phyloP scores from a whole-genome alignment of 1,139 yeast genomes.

The Candida sp. region DNA sequence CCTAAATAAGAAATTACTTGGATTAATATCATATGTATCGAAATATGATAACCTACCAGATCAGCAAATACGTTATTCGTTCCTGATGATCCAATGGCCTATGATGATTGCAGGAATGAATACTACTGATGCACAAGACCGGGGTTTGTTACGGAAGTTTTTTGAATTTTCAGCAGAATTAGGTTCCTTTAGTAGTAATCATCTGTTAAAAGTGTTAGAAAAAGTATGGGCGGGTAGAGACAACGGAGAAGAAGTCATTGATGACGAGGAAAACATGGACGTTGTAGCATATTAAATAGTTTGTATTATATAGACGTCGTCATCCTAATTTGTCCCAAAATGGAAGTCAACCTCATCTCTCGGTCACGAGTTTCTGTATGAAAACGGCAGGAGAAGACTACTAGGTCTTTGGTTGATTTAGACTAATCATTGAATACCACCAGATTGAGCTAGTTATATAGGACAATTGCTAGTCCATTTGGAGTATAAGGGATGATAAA shows the following conservation, averaged over 20 bases:
- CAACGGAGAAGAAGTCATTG: constrained; percentile 19
- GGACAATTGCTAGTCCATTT: neutral
- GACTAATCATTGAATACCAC: too few relatives aligned
- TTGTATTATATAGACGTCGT: too few relatives aligned
- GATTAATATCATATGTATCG: constrained; percentile 18
- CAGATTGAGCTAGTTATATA: too few relatives aligned
- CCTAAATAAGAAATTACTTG: constrained; percentile 20
- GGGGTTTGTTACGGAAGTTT: constrained; percentile 34
- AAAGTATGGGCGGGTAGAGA: constrained; percentile 33
- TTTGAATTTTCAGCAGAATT: constrained; percentile 35
- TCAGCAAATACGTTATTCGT: constrained; percentile 9
- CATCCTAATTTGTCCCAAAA: neutral
- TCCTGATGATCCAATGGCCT: constrained; percentile 54
- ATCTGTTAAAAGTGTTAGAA: constrained; percentile 33
- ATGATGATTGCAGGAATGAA: constrained; percentile 54
- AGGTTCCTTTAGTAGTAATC: constrained; percentile 47
- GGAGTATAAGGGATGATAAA: neutral
- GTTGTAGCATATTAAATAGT: constrained; percentile 18
- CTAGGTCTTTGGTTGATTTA: too few relatives aligned
- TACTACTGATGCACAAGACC: constrained; percentile 40
- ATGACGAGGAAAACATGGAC: constrained; percentile 16
- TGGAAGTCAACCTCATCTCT: neutral
- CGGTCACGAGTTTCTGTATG: neutral
- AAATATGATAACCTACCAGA: constrained; percentile 8
- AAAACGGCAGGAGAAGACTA: neutral